Conservation (phyloP, 257 asterid genomes). For the Ballota nigra region DNA sequence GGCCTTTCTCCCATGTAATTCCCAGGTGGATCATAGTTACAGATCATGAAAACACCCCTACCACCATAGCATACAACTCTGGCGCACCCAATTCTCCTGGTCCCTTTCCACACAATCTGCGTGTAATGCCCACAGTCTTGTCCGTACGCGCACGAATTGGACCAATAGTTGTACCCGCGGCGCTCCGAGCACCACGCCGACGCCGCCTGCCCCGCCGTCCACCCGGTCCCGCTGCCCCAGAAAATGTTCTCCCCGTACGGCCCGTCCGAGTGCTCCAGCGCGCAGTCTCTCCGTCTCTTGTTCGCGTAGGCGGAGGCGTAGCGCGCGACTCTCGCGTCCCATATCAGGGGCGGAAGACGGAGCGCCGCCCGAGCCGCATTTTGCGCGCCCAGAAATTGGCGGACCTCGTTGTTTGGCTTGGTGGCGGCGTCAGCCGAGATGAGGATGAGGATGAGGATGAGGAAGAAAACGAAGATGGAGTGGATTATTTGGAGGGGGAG, state of each 20-base stretch:
- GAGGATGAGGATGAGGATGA: conserved; percentile 21
- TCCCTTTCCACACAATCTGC: conserved; percentile 57
- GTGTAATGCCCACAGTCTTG: conserved; percentile 62
- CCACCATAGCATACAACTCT: conserved; percentile 43
- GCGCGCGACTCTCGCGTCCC: conserved; percentile 36
- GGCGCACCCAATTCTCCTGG: conserved; percentile 51
- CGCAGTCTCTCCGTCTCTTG: conserved; percentile 39
- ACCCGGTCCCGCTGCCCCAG: conserved; percentile 51
- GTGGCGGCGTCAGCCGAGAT: neutral
- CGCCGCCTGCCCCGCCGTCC: conserved; percentile 50
- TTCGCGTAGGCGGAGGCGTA: conserved; percentile 42
- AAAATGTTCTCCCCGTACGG: conserved; percentile 59
- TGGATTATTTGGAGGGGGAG: neutral
- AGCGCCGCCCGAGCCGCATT: conserved; percentile 41
- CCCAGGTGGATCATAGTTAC: conserved; percentile 66
- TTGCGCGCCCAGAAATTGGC: conserved; percentile 35
- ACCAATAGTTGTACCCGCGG: conserved; percentile 39
- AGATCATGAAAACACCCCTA: conserved; percentile 53
- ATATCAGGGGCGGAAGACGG: conserved; percentile 34
- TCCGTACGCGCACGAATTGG: conserved; percentile 48
- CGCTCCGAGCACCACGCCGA: conserved; percentile 49
- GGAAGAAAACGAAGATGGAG: neutral
- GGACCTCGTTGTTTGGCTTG: conserved; percentile 5
- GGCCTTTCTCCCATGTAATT: conserved; percentile 59
- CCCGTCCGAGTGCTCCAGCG: conserved; percentile 47